Evolutionary conservation across 1,284 basidiomycete genomes (phyloP), one percentile per base, ranked within the genome.

Genomic region (Apiotrichum gracile): DNA sequence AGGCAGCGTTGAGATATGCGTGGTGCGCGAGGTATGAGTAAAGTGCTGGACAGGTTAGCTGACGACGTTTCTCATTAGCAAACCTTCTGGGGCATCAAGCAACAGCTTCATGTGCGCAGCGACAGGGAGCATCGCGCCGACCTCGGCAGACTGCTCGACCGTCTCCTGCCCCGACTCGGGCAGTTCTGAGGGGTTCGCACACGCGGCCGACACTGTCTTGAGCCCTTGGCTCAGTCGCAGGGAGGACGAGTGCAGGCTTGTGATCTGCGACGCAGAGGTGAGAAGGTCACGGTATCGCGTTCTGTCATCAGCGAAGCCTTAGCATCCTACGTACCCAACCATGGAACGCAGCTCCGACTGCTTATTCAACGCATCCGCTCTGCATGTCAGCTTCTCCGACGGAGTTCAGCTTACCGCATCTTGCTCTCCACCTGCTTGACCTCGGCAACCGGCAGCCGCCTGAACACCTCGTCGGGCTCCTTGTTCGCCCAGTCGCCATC

Each of bases 231-330:
- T 72, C n/a, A 76, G 59, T 22, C 68, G 55, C 77, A 84, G 55
- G 67, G 79, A 73, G 29, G 79, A 78, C 38, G 79, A 81, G 56
- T 72, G 74, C 17, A 75, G 60, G 4, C 72, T 80, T 29, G 90
- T 86, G 48, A 93, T 93, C 10, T 89, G 89, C 1, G 88, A 84
- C 0, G 91, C 92, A 0, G 91, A 90, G 63, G 91, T 87, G 19
- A 97, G 78, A 22, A 96, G 80, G 73, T 97, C 92, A 47, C 92
- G 85, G 75, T 97, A 96, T 58, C 91, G 85, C 80, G 94, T 91
- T 73, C 91, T 92, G 74, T 9, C 5, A 42, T 44, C 47, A 52
- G 52, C 34, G 34, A 10, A 6, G 14, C 31, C 4, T 10, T 6
- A 19, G 25, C 12, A 4, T 3, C 24, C 4, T 54, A 84, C 89